Evolutionary conservation across 495 filamentous ascomycete species (phyloP), one percentile per base, ranked within the genome.

Genomic region (Trypethelium eluteriae): DNA sequence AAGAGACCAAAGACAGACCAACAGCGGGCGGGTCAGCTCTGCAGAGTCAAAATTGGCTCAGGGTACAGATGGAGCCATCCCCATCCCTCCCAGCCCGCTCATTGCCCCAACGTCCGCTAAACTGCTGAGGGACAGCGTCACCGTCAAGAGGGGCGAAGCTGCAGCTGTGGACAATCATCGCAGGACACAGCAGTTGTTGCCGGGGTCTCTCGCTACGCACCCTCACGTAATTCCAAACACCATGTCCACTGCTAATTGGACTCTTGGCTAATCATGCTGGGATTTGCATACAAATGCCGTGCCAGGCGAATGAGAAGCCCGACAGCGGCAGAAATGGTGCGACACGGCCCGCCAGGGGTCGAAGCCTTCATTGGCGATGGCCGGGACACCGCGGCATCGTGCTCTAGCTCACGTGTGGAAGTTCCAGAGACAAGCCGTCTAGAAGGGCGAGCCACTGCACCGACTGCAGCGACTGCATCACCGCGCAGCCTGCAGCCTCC

Each of bases 311-410:
- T 9, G 32, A 59, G 5, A 34, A 59, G 53, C n/a, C 11, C 32
- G 53, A 36, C 32, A 14, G 18, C n/a, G 53, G 25, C 25, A 7
- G 18, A 36, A 36, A 59, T 59, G 53, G 53, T 59, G 53, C 53
- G 53, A 59, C 53, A 35, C 32, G 32, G 53, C 32, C 14, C 7
- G 25, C 11, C 49, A 59, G 53, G 53, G 25, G n/a, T 18, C 36
- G 53, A 18, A 14, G 53, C 53, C 49, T 53, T 59, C 41, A 59
- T 59, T 59, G 53, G 53, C 53, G 34, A 7, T 59, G 53, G 53
- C 32, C 53, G 53, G 25, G 53, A 59, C 18, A 36, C 11, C 41
- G 6, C 53, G 53, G 53, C 53, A 35, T 7, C 18, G 0, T 10
- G 32, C 32, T 18, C 14, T 34, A 4, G 25, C 53, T 36, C 53